Evolutionary conservation across 352 stramenopile species (phyloP).

Genomic region (Blastocystis sp.): DNA sequence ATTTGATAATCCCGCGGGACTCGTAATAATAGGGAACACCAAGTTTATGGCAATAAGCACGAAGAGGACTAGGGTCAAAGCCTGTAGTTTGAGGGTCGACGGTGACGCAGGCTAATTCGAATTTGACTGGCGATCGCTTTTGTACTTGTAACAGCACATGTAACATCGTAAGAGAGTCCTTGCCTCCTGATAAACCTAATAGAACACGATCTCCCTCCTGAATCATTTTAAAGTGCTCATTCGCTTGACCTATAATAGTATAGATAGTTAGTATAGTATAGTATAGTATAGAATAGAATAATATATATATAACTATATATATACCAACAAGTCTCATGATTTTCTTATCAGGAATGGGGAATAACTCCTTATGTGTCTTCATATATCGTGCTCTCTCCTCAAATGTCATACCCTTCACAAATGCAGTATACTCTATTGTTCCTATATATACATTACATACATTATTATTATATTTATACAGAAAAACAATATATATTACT

Average conservation of each 20-base stretch:
- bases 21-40: constrained; percentile 81
- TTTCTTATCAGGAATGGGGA: constrained; percentile 10
- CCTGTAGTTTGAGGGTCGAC: constrained; percentile 84
- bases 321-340: constrained; percentile 36
- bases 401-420: constrained; percentile 23
- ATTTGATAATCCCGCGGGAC: constrained; percentile 68
- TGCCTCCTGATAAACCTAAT: constrained; percentile 79
- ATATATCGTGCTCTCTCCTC: constrained; percentile 24
- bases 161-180: constrained; percentile 84
- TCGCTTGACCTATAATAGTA: constrained; percentile 55
- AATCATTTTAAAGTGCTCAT: constrained; percentile 82
- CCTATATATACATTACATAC: no score
- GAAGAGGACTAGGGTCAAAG: constrained; percentile 79
- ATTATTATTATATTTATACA: no score
- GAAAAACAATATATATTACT: no score
- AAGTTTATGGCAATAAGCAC: constrained; percentile 76
- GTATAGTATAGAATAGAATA: background rate
- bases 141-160: constrained; percentile 79
- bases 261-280: constrained; percentile 26
- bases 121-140: constrained; percentile 68
- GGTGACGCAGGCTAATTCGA: constrained; percentile 75
- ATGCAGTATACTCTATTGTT: constrained; percentile 24
- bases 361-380: constrained; percentile 37
- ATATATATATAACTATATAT: background rate
- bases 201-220: constrained; percentile 74